phyloP scores from a whole-genome alignment of 176 grass and related monocot species.

The Alopecurus myosuroides region DNA sequence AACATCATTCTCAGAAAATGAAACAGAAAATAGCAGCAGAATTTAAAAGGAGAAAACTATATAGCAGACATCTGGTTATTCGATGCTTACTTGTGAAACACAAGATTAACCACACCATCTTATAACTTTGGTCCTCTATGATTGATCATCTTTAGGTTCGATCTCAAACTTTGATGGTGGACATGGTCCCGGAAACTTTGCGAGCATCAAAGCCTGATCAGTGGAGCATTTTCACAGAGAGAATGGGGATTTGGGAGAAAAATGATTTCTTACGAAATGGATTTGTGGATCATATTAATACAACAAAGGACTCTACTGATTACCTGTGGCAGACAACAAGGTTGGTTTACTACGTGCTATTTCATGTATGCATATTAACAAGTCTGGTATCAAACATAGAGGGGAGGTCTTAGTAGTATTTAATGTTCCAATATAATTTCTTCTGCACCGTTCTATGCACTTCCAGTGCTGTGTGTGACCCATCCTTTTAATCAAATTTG shows the following conservation, averaged over 20 bases:
- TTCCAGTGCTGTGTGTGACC: slow-evolving; percentile 3
- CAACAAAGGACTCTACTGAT: slow-evolving; percentile 93
- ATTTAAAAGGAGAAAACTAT: not conserved
- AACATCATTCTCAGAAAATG: not conserved
- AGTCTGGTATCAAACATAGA: not conserved
- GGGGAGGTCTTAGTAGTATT: not conserved
- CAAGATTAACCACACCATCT: not conserved
- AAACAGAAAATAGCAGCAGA: not conserved
- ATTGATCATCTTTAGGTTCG: slow-evolving; percentile 49
- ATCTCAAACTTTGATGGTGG: slow-evolving; percentile 66
- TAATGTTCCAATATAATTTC: slow-evolving; percentile 16
- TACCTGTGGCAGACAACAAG: slow-evolving; percentile 98
- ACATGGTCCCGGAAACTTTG: slow-evolving; percentile 68
- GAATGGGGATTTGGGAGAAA: slow-evolving; percentile 69
- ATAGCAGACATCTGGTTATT: not conserved
- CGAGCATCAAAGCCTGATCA: slow-evolving; percentile 27
- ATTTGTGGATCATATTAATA: slow-evolving; percentile 97
- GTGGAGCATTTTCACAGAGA: slow-evolving; percentile 80
- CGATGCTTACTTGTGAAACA: not conserved
- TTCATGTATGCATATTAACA: slow-evolving; percentile 1
- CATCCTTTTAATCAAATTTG: slow-evolving; percentile 13
- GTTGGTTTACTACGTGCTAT: slow-evolving; percentile 27
- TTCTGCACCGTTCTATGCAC: not conserved
- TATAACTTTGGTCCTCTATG: not conserved
- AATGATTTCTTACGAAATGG: slow-evolving; percentile 52